These are phyloP conservation scores for Physaria fendleri DNA, from an alignment of 345 rosid species.

Conservation along the genomic window DNA sequence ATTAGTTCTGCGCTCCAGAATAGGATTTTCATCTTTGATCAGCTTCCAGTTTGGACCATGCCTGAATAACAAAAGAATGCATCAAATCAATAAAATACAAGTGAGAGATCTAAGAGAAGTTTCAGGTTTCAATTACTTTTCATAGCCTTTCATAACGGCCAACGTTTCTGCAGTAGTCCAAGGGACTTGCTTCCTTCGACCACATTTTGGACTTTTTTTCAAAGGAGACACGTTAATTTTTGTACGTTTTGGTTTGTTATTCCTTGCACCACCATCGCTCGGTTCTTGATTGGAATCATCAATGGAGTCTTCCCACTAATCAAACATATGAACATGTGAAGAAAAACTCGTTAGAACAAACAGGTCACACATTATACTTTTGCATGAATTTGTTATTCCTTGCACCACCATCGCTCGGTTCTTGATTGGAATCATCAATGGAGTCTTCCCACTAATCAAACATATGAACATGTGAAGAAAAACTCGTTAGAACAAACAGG, in stretches of 20 bases:
- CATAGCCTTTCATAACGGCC: slow-evolving; percentile 27
- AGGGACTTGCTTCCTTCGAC: slow-evolving; percentile 10
- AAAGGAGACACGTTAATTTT: slow-evolving; percentile 7
- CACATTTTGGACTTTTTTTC: slow-evolving; percentile 2
- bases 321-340: slow-evolving; percentile 5
- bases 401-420: slow-evolving; percentile 3
- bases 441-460: slow-evolving; percentile 35
- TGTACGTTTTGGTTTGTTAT: slow-evolving; percentile 5
- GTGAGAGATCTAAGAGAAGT: not conserved
- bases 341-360: not conserved
- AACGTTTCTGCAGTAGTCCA: slow-evolving; percentile 33
- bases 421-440: slow-evolving; percentile 22
- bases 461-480: not conserved
- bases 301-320: slow-evolving; percentile 33
- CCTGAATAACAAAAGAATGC: slow-evolving; percentile 13
- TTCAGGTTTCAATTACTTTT: slow-evolving; percentile 20
- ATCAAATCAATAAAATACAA: not conserved
- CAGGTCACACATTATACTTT: not conserved
- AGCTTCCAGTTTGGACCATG: slow-evolving; percentile 31
- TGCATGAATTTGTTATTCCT: not conserved
- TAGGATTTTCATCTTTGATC: slow-evolving; percentile 21
- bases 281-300: slow-evolving; percentile 22
- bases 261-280: not conserved
- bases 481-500: not conserved
- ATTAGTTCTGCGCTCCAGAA: slow-evolving; percentile 26